Base-by-base conservation (phyloP, 495 filamentous ascomycete genomes). In the Letharia columbiana region DNA sequence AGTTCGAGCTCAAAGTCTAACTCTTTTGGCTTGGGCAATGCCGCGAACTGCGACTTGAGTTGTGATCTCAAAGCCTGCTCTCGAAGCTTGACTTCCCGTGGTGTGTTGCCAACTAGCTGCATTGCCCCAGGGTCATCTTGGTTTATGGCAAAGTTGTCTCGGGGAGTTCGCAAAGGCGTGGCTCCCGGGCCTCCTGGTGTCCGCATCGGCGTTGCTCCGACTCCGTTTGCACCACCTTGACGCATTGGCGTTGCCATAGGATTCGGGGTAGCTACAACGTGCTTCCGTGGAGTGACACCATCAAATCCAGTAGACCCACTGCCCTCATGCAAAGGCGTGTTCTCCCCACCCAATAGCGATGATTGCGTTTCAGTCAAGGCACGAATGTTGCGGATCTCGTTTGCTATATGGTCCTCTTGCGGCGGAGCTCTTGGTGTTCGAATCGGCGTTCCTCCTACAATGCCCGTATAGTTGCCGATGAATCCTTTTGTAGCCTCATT, bases 361-460 rank as follows among this genome's bases (percentile, higher is more conserved):
- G 93, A 97, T 72, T 97, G 90, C 0, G 94, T 98, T 71, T 96
- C 90, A 0, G 92, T 97, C 57, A 96, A 78, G 10, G 92, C 91
- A 49, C 91, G 83, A 63, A 97, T 96, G 74, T 98, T 98, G 67
- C 86, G 87, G 66, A 98, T 95, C 75, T 98, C 94, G 72, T 98
- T 98, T 61, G 93, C 91, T 61, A 98, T 91, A 68, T 89, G 87
- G 74, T 98, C 95, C 72, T 98, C 92, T 73, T 96, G 89, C 11
- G 92, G 89, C 0, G 94, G 89, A 23, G 91, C 92, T 72, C 87
- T 84, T 3, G 94, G 94, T 45, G 94, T 98, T 65, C 94, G 83
- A 69, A 98, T 96, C 2, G 95, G 95, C 31, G 90, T 91, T 62
- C 84, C 86, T 65, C 87, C 87, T 68, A 92, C 88, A 63, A 97